Evolutionary conservation across 2,329 filamentous ascomycete genomes (phyloP).

Genomic region (Ampelomyces quisqualis): DNA sequence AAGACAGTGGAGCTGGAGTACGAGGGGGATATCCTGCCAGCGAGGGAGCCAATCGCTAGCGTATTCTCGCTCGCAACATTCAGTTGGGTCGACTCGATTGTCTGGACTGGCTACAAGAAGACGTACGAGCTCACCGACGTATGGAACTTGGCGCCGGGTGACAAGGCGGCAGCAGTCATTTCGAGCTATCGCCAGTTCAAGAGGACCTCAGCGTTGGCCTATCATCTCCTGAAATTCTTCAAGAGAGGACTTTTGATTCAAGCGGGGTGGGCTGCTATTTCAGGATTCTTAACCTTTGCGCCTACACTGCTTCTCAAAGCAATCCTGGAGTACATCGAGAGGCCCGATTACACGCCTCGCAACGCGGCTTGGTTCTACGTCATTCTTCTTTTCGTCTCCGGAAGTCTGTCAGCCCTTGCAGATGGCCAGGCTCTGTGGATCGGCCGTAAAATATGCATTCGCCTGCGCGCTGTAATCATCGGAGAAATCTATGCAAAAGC

Average conservation of each 20-base stretch:
- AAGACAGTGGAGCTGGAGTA: constrained; percentile 84
- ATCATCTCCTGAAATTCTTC: constrained; percentile 84
- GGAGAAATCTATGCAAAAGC: constrained; percentile 98
- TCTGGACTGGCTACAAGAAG: constrained; percentile 85
- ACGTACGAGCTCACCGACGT: constrained; percentile 81
- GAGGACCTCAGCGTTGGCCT: constrained; percentile 75
- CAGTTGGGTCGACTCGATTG: constrained; percentile 83
- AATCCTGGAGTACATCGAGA: constrained; percentile 92
- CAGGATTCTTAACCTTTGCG: constrained; percentile 82
- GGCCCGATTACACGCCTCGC: constrained; percentile 69
- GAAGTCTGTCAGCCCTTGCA: constrained; percentile 75
- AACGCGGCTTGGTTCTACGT: constrained; percentile 97
- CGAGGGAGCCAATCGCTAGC: constrained; percentile 82
- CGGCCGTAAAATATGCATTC: constrained; percentile 90
- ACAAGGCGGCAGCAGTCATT: constrained; percentile 81
- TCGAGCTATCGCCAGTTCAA: constrained; percentile 81
- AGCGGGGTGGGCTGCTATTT: constrained; percentile 74
- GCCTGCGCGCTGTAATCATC: constrained; percentile 89
- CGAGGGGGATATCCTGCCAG: constrained; percentile 84
- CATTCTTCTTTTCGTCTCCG: constrained; percentile 81
- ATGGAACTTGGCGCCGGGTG: constrained; percentile 85
- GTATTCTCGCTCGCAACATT: constrained; percentile 86
- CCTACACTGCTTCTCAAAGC: constrained; percentile 88
- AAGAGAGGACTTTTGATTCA: constrained; percentile 73
- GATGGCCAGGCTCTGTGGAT: constrained; percentile 90